A percentile compares a stretch with the other conserved stretches of the same genome.
phyloP scores from a whole-genome alignment of 1,284 basidiomycete genomes.

The Pisolithus thermaeus region DNA sequence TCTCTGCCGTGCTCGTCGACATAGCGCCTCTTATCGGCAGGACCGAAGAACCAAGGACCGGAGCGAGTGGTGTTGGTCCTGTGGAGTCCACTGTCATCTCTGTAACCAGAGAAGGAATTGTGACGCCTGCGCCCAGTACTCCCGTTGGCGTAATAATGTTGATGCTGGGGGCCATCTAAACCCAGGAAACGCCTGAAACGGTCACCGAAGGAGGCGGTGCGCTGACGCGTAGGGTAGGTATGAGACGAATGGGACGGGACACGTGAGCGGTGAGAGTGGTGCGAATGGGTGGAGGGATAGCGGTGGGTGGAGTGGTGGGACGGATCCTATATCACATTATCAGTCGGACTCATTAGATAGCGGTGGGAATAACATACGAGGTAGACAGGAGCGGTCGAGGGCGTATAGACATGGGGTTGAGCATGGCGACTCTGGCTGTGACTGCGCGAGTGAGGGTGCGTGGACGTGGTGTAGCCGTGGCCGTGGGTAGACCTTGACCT shows the following conservation, averaged over 20 bases:
- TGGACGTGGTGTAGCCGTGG: not conserved
- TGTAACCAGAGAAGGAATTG: slow-evolving; percentile 18
- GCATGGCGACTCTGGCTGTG: slow-evolving; percentile 12
- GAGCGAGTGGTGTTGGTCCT: slow-evolving; percentile 15
- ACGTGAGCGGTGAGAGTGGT: slow-evolving; percentile 6
- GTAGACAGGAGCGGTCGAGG: slow-evolving; percentile 3
- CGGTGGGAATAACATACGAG: slow-evolving; percentile 9
- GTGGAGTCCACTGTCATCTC: slow-evolving; percentile 12
- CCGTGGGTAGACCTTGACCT: slow-evolving; percentile 8
- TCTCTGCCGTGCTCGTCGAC: slow-evolving; percentile 23
- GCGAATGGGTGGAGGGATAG: slow-evolving; percentile 7
- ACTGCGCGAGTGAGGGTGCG: slow-evolving; percentile 1
- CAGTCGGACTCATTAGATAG: not conserved
- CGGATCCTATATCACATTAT: slow-evolving; percentile 9
- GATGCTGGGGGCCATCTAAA: slow-evolving; percentile 6
- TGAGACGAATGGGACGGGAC: not conserved
- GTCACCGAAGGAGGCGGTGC: slow-evolving; percentile 20
- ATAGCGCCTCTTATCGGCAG: slow-evolving; percentile 13
- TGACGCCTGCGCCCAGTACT: slow-evolving; percentile 17
- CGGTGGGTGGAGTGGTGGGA: slow-evolving; percentile 9
- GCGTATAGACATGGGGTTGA: slow-evolving; percentile 5
- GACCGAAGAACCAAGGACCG: slow-evolving; percentile 19
- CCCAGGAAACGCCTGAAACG: slow-evolving; percentile 25
- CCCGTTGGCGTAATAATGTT: slow-evolving; percentile 1
- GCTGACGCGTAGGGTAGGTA: slow-evolving; percentile 10